Conservation (phyloP, 2,329 filamentous ascomycete species). For the Capronia americana region DNA sequence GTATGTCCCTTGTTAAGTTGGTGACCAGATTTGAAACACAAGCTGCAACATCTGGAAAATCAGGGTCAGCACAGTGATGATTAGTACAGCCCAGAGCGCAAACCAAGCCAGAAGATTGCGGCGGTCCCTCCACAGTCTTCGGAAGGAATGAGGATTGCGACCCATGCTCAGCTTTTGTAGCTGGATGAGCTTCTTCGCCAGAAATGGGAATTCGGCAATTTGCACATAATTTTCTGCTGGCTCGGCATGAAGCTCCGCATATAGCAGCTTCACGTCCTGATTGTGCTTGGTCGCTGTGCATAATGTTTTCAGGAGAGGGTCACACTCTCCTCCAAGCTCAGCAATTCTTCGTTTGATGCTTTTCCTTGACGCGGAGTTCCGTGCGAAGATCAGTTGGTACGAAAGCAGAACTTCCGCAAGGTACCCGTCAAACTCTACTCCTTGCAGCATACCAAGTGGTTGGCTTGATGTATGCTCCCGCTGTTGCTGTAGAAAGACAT, state of each 20-base stretch:
- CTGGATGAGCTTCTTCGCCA: slow-evolving; percentile 18
- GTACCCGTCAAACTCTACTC: slow-evolving; percentile 16
- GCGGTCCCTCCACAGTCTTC: slow-evolving; percentile 16
- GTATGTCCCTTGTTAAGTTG: background rate
- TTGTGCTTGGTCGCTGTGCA: slow-evolving; percentile 8
- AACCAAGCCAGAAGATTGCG: slow-evolving; percentile 19
- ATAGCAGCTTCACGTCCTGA: slow-evolving; percentile 8
- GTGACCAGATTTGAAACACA: slow-evolving; percentile 20
- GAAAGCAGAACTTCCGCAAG: slow-evolving; percentile 21
- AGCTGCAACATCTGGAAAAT: slow-evolving; percentile 18
- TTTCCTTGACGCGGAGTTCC: slow-evolving; percentile 9
- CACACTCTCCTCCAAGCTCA: slow-evolving; percentile 8
- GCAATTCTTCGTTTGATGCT: slow-evolving; percentile 11
- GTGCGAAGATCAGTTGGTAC: slow-evolving; percentile 20
- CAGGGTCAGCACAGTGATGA: slow-evolving; percentile 14
- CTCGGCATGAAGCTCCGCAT: slow-evolving; percentile 8
- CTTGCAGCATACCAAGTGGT: background rate
- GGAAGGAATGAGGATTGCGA: slow-evolving; percentile 13
- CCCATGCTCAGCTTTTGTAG: slow-evolving; percentile 20
- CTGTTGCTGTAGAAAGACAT: slow-evolving; percentile 11
- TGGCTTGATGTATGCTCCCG: slow-evolving; percentile 3
- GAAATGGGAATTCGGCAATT: slow-evolving; percentile 19
- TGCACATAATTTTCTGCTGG: slow-evolving; percentile 14
- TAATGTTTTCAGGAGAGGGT: slow-evolving; percentile 4
- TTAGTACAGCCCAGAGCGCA: slow-evolving; percentile 20